Evolutionary conservation across 441 rosid genomes (phyloP), one percentile per base, ranked within the genome.

Genomic region (Syzygium malaccense): DNA sequence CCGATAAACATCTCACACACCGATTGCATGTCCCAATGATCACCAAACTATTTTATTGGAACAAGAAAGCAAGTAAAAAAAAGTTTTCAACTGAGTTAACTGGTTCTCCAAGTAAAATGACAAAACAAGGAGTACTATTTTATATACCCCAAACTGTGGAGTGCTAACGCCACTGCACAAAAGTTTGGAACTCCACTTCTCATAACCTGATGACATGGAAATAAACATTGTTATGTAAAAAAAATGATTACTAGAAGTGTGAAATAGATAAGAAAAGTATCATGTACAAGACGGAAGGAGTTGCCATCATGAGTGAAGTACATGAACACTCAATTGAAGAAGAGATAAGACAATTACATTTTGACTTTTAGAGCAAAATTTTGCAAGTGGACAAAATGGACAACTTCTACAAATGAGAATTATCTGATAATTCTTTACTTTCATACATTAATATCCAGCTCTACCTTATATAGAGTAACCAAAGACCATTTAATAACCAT

Each of bases 111-210:
- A 75, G 51, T 37, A 75, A 37, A 75, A 37, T 75, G 83, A 75
- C 83, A 71, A 37, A 33, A 37, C 49, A 75, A 37, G 18, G 48
- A 13, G 8, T 25, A 41, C 1, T 5, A n/a, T 30, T 55, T 15
- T 85, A 55, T 30, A 78, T 90, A 90, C 91, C 91, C 91, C 86
- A 90, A 56, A 58, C 95, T 97, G 86, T 87, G 90, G 85, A 97
- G 97, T 84, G 99, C 97, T 55, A 96, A 85, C 84, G 99, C 97
- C 91, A 96, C 98, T 14, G 98, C 98, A 92, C 97, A 96, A 88
- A 95, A 97, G 94, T 97, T 97, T 10, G 99, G 99, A 85, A 97
- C 28, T 66, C 91, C 98, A 91, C 99, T 97, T 92, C 96, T 94
- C 90, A 94, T 94, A 88, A 97, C 99, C 99, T 98, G 62, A 53